These are phyloP conservation scores for Trichosporon sp. DNA, from an alignment of 1,284 basidiomycete species.

Conservation along the genomic window DNA sequence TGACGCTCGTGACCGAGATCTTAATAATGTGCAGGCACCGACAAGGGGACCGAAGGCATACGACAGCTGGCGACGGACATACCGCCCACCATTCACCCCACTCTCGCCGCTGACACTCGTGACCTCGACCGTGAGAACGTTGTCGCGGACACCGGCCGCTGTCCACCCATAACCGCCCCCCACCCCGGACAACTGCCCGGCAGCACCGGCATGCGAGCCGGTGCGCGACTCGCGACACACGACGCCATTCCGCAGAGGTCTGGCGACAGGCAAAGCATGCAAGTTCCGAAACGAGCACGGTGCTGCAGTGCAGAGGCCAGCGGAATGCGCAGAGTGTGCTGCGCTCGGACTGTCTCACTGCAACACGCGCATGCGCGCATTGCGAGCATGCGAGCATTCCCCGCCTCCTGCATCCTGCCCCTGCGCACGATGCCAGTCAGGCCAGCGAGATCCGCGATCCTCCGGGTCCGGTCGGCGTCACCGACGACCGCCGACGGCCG, in stretches of 20 bases:
- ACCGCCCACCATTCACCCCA: neutral
- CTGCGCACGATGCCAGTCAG: no score
- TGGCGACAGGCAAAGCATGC: neutral
- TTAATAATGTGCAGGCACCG: neutral
- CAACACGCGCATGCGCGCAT: neutral
- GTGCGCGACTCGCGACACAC: neutral
- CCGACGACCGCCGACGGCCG: no score
- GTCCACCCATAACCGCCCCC: neutral
- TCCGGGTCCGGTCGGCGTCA: neutral
- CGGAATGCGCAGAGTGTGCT: neutral
- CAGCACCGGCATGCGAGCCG: neutral
- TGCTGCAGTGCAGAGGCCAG: neutral
- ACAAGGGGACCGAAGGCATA: neutral
- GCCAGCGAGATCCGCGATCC: neutral
- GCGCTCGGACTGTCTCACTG: neutral
- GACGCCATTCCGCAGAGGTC: neutral
- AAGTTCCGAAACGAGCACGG: neutral
- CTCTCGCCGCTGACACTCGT: neutral
- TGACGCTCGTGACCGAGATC: neutral
- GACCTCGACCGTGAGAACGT: neutral
- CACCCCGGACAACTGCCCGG: neutral
- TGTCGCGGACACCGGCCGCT: neutral
- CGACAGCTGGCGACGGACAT: neutral
- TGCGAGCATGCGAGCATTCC: no score
- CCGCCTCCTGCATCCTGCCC: no score